Conservation (phyloP, 768 basidiomycete genomes). For the Clavaria fumosa region DNA sequence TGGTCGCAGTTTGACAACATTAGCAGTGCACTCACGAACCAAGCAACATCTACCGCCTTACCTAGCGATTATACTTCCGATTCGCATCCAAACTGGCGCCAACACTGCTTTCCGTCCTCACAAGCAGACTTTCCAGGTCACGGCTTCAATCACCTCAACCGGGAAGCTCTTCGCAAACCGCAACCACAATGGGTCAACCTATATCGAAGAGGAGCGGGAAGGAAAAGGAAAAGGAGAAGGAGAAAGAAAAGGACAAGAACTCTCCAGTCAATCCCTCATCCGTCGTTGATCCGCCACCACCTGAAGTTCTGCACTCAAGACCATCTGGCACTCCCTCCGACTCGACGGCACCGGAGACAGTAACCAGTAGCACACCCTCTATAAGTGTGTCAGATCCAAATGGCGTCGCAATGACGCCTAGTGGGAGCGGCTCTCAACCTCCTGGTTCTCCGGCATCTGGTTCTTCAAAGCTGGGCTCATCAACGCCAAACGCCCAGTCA, state of each 20-base stretch:
- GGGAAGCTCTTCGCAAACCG: conserved; percentile 24
- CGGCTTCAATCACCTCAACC: conserved; percentile 57
- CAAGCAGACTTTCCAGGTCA: conserved; percentile 55
- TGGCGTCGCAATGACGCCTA: conserved; percentile 18
- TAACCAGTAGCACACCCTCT: conserved; percentile 28
- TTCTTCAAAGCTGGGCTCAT: conserved; percentile 23
- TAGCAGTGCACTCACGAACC: too few species aligned
- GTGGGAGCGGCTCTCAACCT: conserved; percentile 12
- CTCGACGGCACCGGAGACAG: conserved; percentile 14
- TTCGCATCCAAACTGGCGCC: conserved; percentile 54
- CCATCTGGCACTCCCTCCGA: conserved; percentile 21
- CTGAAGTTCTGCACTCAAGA: too few species aligned
- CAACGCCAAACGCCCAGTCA: conserved; percentile 23
- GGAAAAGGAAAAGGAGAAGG: conserved; percentile 53
- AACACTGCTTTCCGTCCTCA: conserved; percentile 61
- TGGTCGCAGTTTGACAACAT: too few species aligned
- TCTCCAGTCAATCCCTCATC: conserved; percentile 21
- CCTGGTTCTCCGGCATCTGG: conserved; percentile 21
- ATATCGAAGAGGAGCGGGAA: conserved; percentile 73
- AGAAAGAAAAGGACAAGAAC: conserved; percentile 27
- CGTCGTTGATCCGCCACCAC: too few species aligned
- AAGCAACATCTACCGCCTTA: too few species aligned
- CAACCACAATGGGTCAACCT: conserved; percentile 64
- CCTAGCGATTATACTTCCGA: conserved; percentile 7
- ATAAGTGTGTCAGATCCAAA: conserved; percentile 31